Evolutionary conservation across 2,329 filamentous ascomycete genomes (phyloP).

Genomic region (Diplodia intermedia): DNA sequence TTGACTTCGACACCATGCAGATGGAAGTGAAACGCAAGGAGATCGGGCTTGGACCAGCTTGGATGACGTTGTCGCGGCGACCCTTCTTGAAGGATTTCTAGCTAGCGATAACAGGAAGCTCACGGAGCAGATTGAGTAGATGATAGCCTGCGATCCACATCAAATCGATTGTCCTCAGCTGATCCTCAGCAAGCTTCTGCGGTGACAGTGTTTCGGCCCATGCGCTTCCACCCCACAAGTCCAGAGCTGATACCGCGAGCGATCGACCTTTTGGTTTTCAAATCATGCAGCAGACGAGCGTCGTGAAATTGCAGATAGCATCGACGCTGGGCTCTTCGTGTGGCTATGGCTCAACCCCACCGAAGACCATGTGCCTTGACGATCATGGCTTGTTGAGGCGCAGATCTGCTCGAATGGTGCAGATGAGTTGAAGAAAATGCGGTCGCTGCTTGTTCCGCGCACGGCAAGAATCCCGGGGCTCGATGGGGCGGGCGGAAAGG

Average conservation of each 20-base stretch:
- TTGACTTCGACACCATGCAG: not conserved
- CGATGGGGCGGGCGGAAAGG: not conserved
- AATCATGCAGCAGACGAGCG: not conserved
- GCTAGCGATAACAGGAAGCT: not conserved
- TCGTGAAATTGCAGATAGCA: not conserved
- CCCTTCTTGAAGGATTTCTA: not conserved
- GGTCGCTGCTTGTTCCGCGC: not conserved
- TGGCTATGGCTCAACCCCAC: conserved; percentile 1
- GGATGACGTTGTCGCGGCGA: not conserved
- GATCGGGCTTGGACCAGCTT: not conserved
- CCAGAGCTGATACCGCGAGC: not conserved
- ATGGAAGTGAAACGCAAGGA: not conserved
- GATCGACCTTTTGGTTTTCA: not conserved
- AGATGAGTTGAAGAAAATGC: not conserved
- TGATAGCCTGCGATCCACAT: not conserved
- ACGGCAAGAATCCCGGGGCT: not conserved
- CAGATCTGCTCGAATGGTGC: not conserved
- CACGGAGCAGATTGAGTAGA: not conserved
- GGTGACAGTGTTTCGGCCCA: not conserved
- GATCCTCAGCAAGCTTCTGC: not conserved
- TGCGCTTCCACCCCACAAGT: not conserved
- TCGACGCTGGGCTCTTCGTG: not conserved
- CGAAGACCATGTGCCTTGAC: not conserved
- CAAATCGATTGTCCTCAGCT: not conserved
- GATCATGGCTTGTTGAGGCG: not conserved